These are phyloP conservation scores for Passiflora organensis DNA, from an alignment of 345 rosid species.

Conservation along the genomic window DNA sequence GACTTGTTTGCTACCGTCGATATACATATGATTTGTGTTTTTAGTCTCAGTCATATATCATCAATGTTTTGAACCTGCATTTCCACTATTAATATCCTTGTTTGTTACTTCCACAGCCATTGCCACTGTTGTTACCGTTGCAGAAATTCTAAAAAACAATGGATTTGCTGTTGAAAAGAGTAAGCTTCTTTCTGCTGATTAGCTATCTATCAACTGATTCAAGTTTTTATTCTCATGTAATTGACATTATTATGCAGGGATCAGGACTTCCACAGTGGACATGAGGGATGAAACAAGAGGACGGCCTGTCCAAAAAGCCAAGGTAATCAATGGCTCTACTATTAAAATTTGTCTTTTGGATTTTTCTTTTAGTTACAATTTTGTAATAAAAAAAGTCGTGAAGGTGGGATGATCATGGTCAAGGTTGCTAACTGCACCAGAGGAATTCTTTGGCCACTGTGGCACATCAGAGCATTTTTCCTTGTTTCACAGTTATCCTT, in stretches of 20 bases:
- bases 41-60: too few relatives aligned
- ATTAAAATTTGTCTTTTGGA: not conserved
- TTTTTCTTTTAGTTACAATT: too few relatives aligned
- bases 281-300: slow-evolving; percentile 57
- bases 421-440: too few relatives aligned
- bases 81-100: not conserved
- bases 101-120: slow-evolving; percentile 35
- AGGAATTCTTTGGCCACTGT: too few relatives aligned
- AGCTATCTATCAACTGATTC: not conserved
- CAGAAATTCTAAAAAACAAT: slow-evolving; percentile 75
- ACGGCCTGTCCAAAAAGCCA: slow-evolving; percentile 61
- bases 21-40: too few relatives aligned
- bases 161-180: slow-evolving; percentile 70
- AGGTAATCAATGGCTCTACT: slow-evolving; percentile 26
- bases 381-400: too few relatives aligned
- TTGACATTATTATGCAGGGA: slow-evolving; percentile 19
- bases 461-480: too few relatives aligned
- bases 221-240: not conserved
- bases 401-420: not conserved
- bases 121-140: slow-evolving; percentile 71
- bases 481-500: too few relatives aligned
- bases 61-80: too few relatives aligned
- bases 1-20: too few relatives aligned
- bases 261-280: slow-evolving; percentile 49
- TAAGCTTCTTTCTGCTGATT: slow-evolving; percentile 11